Conservation (phyloP, 23 red algal species). For the Chondrus crispus region DNA sequence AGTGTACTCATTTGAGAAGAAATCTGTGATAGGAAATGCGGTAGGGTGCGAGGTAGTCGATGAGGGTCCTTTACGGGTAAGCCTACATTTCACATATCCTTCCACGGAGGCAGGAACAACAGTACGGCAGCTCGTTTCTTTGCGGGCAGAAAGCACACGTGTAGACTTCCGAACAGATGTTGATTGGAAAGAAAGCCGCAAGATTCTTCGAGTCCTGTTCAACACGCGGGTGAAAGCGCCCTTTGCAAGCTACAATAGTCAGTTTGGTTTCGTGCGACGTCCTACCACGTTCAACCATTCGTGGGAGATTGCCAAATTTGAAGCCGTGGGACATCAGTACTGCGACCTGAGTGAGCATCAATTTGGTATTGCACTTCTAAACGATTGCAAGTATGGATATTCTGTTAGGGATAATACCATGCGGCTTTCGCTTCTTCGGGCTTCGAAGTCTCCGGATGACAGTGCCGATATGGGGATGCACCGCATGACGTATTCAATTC, state of each 20-base stretch:
- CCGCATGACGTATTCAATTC: conserved; percentile 48
- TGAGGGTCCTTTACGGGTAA: conserved; percentile 46
- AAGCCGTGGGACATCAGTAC: conserved; percentile 74
- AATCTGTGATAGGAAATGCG: conserved; percentile 15
- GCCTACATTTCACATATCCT: conserved; percentile 59
- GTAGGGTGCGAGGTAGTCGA: conserved; percentile 26
- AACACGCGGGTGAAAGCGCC: conserved; percentile 16
- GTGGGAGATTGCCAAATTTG: conserved; percentile 82
- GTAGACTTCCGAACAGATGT: conserved; percentile 45
- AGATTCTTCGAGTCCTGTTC: conserved; percentile 74
- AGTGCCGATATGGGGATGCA: conserved; percentile 65
- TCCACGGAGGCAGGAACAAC: conserved; percentile 25
- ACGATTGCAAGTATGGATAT: conserved; percentile 83
- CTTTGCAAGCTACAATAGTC: conserved; percentile 58
- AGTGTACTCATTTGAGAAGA: conserved; percentile 69
- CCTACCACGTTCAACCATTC: conserved; percentile 71
- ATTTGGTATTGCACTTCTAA: conserved; percentile 63
- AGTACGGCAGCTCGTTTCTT: conserved; percentile 38
- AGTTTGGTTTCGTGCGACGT: conserved; percentile 74
- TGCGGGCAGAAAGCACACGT: conserved; percentile 38
- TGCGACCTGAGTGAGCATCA: conserved; percentile 63
- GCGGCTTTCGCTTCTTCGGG: conserved; percentile 61
- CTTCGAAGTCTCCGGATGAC: conserved; percentile 71
- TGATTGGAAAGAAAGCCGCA: conserved; percentile 63
- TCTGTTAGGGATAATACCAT: conserved; percentile 57